Percentiles rank a stretch among this genome's conserved stretches.
Conservation (phyloP, 2,329 filamentous ascomycete species). For the Aureobasidium sp. region DNA sequence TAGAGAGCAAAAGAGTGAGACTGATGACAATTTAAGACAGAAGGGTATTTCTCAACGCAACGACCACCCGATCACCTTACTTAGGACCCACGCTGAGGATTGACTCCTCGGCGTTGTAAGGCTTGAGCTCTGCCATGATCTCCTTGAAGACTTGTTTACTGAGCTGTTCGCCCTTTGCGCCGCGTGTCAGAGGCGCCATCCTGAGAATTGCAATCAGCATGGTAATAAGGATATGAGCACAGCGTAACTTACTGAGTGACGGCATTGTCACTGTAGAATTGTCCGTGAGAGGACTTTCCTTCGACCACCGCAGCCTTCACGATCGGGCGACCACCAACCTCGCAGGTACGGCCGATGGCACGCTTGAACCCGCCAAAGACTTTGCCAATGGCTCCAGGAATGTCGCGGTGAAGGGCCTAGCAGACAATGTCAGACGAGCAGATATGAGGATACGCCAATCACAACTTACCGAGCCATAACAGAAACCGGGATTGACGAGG, state of each 20-base stretch:
- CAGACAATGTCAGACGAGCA: neutral
- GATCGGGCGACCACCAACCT: neutral
- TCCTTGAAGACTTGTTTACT: neutral
- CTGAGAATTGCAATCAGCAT: neutral
- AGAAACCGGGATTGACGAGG: neutral
- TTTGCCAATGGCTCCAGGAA: neutral
- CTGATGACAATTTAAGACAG: no score
- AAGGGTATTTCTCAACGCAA: no score
- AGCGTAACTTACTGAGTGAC: neutral
- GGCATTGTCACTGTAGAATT: neutral
- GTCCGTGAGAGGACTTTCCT: neutral
- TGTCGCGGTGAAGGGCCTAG: neutral
- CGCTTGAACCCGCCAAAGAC: neutral
- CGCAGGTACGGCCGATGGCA: neutral
- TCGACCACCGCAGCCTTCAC: neutral
- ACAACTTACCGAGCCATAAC: neutral
- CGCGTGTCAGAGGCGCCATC: neutral
- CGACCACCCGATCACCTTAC: neutral
- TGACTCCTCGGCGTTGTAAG: neutral
- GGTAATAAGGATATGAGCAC: neutral
- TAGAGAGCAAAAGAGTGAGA: no score
- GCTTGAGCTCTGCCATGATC: neutral
- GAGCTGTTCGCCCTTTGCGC: neutral
- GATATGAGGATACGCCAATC: neutral
- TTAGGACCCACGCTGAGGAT: neutral